Base-by-base conservation (phyloP, 1,284 basidiomycete genomes). In the Tilletia caries region DNA sequence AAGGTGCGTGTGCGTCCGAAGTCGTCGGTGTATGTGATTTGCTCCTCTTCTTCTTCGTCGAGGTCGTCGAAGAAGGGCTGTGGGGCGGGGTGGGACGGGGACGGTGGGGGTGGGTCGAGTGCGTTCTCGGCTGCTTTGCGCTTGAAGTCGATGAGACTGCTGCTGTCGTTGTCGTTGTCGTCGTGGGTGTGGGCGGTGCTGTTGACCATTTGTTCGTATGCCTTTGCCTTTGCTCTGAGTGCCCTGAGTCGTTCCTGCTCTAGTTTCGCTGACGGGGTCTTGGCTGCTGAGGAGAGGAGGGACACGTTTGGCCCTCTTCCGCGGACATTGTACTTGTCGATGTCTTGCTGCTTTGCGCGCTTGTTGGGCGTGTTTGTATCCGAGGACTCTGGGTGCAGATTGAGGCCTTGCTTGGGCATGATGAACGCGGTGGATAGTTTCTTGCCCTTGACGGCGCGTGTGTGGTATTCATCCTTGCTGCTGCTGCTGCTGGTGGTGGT, bases 1-100 rank as follows among this genome's bases (percentile, higher is more conserved):
- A 87, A 88, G 2, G 86, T 90, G 67, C 91, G 86, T 27, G 88
- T 81, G 23, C 92, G 88, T 23, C 93, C 92, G 79, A 92, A 92
- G 77, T 94, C 92, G 76, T 95, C 92, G 74, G 89, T 87, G 74
- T 91, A 93, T 81, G 94, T 92, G 18, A 94, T 86, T 48, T 92
- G 84, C 10, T 91, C 91, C 77, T 93, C 91, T 70, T 89, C 87
- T 23, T 76, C 10, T 70, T 54, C 43, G 18, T 25, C 64, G n/a
- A n/a, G n/a, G 20, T 65, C 68, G 66, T 65, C 52, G 34, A 70
- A 41, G 37, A 41, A 41, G 37, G 37, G 37, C 15, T 41, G 8
- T 6, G 37, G 37, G 15, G 37, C 10, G 8, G 37, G 37, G 37
- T 41, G 10, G 37, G 10, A 15, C 15, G 8, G 37, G 15, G 37